Percentiles rank a stretch among this genome's conserved stretches.
Conservation (phyloP, 2,329 filamentous ascomycete species). For the Magnaporthales sp. region DNA sequence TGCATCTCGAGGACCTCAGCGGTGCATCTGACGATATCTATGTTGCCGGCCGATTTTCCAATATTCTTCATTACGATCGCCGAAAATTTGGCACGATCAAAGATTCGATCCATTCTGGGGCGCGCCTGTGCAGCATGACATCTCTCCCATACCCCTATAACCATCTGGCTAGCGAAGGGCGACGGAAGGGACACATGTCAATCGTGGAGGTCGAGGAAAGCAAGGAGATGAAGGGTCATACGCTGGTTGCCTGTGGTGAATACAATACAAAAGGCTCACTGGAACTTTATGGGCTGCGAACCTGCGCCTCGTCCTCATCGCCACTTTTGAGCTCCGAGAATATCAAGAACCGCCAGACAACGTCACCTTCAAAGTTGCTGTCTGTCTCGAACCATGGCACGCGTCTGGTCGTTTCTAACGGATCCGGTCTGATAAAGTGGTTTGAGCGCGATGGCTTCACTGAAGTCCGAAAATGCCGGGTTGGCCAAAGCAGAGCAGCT, state of each 20-base stretch:
- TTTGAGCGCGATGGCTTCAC: constrained; percentile 74
- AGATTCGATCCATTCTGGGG: constrained; percentile 76
- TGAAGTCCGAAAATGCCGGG: constrained; percentile 44
- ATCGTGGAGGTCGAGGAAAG: constrained; percentile 41
- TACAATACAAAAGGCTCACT: constrained; percentile 88
- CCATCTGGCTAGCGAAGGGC: constrained; percentile 49
- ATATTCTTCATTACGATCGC: constrained; percentile 80
- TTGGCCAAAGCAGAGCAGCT: constrained; percentile 28
- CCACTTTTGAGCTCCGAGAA: constrained; percentile 11
- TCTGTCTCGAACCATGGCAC: constrained; percentile 76
- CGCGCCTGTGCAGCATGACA: constrained; percentile 64
- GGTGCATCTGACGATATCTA: constrained; percentile 64
- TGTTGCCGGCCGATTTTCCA: constrained; percentile 81
- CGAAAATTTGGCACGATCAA: constrained; percentile 73
- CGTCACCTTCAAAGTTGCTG: constrained; percentile 70
- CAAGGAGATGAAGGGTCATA: constrained; percentile 47
- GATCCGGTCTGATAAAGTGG: constrained; percentile 80
- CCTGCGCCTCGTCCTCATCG: constrained; percentile 19
- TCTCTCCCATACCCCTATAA: constrained; percentile 62
- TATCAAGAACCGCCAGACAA: constrained; percentile 66
- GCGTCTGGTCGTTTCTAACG: constrained; percentile 74
- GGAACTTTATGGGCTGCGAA: constrained; percentile 65
- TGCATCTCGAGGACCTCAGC: constrained; percentile 60
- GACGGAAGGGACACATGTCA: constrained; percentile 46
- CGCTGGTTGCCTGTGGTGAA: constrained; percentile 74